phyloP scores from a whole-genome alignment of 225 moss, liverwort and hornwort species.

The Asterella californica region DNA sequence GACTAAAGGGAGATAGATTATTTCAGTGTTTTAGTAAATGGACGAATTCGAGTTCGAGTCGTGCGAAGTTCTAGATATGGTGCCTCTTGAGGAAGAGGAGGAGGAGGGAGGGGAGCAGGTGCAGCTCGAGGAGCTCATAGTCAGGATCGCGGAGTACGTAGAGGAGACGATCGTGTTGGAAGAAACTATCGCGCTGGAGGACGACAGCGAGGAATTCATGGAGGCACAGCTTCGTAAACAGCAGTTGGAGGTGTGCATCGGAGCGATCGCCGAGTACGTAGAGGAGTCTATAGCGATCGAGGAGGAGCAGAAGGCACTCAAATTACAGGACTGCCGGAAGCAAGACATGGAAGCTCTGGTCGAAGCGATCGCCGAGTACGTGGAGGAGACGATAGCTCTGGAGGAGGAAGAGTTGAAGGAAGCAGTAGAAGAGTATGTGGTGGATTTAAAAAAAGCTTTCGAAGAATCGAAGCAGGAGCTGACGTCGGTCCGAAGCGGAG shows the following conservation, averaged over 20 bases:
- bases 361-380: conserved; percentile 19
- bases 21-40: background rate
- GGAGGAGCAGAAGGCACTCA: conserved; percentile 11
- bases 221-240: conserved; percentile 19
- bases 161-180: conserved; percentile 20
- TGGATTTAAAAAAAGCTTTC: conserved; percentile 14
- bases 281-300: conserved; percentile 19
- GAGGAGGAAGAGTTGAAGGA: conserved; percentile 21
- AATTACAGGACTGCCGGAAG: conserved; percentile 12
- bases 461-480: conserved; percentile 20
- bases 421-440: conserved; percentile 18
- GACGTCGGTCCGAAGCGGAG: conserved; percentile 3
- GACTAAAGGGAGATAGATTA: background rate
- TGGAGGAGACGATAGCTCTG: conserved; percentile 15
- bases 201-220: conserved; percentile 21
- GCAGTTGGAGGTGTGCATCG: conserved; percentile 23
- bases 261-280: conserved; percentile 19
- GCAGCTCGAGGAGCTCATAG: conserved; percentile 14
- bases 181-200: conserved; percentile 18
- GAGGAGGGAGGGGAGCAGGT: background rate
- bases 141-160: conserved; percentile 14
- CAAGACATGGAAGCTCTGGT: conserved; percentile 17
- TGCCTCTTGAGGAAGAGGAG: background rate
- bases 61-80: conserved; percentile 5
- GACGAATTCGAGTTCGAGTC: conserved; percentile 7